These are phyloP conservation scores for Rhynchospora pubera DNA, from an alignment of 176 grass and related monocot genomes.

Conservation along the genomic window DNA sequence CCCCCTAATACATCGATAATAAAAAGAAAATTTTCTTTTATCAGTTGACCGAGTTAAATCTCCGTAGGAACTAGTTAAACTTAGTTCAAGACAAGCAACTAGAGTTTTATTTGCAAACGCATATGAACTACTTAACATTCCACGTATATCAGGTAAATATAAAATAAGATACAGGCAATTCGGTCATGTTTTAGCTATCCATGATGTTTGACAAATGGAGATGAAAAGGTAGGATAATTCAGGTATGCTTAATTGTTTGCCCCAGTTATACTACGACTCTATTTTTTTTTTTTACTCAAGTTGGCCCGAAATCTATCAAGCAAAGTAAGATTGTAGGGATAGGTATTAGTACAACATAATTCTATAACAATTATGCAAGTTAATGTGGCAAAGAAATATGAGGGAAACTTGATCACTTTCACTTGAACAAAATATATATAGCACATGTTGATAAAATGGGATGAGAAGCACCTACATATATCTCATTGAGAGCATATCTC, in stretches of 20 bases:
- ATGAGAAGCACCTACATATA: slow-evolving; percentile 51
- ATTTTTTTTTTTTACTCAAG: background rate
- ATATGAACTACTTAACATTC: background rate
- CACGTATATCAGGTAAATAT: background rate
- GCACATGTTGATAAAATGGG: background rate
- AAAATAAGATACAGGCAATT: background rate
- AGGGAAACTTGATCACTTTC: background rate
- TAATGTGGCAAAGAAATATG: background rate
- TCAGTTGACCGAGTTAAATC: background rate
- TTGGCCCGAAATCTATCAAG: background rate
- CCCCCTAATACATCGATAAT: background rate
- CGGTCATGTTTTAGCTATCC: background rate
- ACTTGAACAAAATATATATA: background rate
- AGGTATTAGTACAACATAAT: background rate
- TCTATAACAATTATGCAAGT: background rate
- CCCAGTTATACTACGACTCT: background rate
- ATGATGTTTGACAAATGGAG: background rate
- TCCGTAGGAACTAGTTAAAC: background rate
- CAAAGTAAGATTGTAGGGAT: background rate
- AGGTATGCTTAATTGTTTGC: background rate
- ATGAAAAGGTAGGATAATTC: background rate
- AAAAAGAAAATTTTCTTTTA: background rate
- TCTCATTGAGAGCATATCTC: slow-evolving; percentile 95
- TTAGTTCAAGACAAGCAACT: background rate
- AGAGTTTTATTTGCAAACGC: background rate